Base-by-base conservation (phyloP, 768 basidiomycete genomes). In the Lentinula sp. region DNA sequence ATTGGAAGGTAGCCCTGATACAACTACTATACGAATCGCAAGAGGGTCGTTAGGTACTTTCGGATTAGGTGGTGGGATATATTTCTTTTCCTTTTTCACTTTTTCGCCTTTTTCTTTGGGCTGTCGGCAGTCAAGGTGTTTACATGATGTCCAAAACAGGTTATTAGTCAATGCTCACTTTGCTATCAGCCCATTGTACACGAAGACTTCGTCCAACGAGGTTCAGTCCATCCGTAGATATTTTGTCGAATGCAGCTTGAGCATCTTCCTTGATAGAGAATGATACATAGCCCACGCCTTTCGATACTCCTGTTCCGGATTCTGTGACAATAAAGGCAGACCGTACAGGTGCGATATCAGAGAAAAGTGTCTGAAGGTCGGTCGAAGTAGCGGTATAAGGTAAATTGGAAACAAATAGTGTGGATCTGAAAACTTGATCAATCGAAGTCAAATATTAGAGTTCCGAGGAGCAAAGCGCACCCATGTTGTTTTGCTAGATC, bases 241-340 rank as follows among this genome's bases (percentile, higher is more conserved):
- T 80, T 48, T 84, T 82, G 54, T 85, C 81, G 59, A 87, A 84
- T 2, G 88, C 88, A 39, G 78, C 70, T 67, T 92, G 83, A 6
- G 95, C 96, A 73, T 98, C 97, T 67, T 97, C 92, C 60, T 82
- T 84, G 60, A 93, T 79, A 0, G 94, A 86, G 73, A 96, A 98
- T 0, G 93, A 88, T 63, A 98, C 93, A 70, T 97, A 98, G 62
- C 97, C 97, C 21, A 98, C 95, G 64, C 96, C 96, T 70, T 98
- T 97, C 1, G 93, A 95, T 4, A 83, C 75, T 16, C 86, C 85
- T 1, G 84, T 82, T 37, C 81, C 88, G 7, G 82, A 85, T 59
- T 95, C 88, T 11, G 86, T 84, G 18, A 98, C 97, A 6, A 99
- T 87, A 68, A 99, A 98, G 0, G 95, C 95, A 18, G 89, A 88